Evolutionary conservation across 1,284 basidiomycete species (phyloP), one percentile per base, ranked within the genome.

Genomic region (Cryptococcus amylolentus): DNA sequence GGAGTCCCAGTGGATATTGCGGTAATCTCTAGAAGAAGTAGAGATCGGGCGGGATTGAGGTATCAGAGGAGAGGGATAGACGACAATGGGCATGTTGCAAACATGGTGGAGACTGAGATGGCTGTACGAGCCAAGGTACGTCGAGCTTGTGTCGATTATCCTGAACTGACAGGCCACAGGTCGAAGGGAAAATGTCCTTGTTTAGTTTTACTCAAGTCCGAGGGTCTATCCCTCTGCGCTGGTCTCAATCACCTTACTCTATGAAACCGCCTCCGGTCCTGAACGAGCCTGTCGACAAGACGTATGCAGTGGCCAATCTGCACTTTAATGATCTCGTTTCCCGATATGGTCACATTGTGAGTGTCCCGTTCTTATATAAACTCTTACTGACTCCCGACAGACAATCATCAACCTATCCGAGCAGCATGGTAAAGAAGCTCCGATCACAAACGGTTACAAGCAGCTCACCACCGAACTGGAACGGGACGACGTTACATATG

Each of bases 151-250:
- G 13, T 46, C 4, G 14, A 9, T 46, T 46, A 16, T 10, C 18
- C 52, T 10, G 14, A 23, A 54, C 54, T 63, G 44, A 64, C 31
- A 38, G 12, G 14, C 9, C 43, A 16, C 46, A 71, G 70, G 69
- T 72, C 26, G 86, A 89, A 65, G 84, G 81, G 12, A 82, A 82
- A 54, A 77, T 80, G 23, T 92, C 94, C 66, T 78, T 91, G 7
- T 94, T 94, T 73, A 86, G 88, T 61, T 91, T 92, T 75, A 83
- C 92, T 0, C 91, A 96, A 75, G 84, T 90, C 47, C 83, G 94
- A 66, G 94, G 93, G 8, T 94, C 91, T 18, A 91, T 95, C 56
- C 91, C 91, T 2, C 80, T 95, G 18, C 92, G 86, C 70, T 95
- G 91, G 91, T 86, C 84, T 5, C 91, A 94, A 64, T 67, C 70